Conservation (phyloP, 1,284 basidiomycete species). For the Leccinum pallidistipes region DNA sequence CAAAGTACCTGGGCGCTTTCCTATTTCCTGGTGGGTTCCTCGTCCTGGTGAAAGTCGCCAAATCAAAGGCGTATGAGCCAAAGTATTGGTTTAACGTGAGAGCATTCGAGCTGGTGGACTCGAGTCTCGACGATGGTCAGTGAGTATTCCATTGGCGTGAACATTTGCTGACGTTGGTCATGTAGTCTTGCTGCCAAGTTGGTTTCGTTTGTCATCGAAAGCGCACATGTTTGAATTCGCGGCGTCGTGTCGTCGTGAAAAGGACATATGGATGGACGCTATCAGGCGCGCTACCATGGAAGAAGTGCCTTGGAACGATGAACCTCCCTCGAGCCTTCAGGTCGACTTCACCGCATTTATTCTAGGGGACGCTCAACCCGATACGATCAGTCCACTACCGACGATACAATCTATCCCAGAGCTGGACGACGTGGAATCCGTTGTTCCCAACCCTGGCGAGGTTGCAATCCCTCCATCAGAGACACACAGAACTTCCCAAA, state of each 20-base stretch:
- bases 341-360: conserved; percentile 38
- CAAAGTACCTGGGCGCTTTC: conserved; percentile 88
- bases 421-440: conserved; percentile 38
- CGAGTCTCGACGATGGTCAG: conserved; percentile 62
- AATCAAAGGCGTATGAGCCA: conserved; percentile 80
- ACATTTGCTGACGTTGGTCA: conserved; percentile 3
- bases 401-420: conserved; percentile 67
- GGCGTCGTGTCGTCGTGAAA: conserved; percentile 79
- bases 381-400: conserved; percentile 44
- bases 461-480: conserved; percentile 3
- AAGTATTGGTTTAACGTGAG: conserved; percentile 82
- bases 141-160: conserved; percentile 14
- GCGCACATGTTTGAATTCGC: conserved; percentile 82
- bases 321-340: conserved; percentile 60
- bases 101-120: conserved; percentile 71
- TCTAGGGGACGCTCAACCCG: conserved; percentile 40
- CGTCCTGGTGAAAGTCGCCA: conserved; percentile 82
- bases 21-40: conserved; percentile 85
- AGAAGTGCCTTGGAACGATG: conserved; percentile 50
- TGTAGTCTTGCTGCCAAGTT: conserved; percentile 73
- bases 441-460: conserved; percentile 9
- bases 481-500: conserved; percentile 10
- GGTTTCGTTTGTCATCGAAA: conserved; percentile 70
- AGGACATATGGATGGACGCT: conserved; percentile 77
- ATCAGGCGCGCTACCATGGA: conserved; percentile 51